These are phyloP conservation scores for Papiliotrema nemorosa DNA, from an alignment of 1,284 basidiomycete species.

Conservation along the genomic window DNA sequence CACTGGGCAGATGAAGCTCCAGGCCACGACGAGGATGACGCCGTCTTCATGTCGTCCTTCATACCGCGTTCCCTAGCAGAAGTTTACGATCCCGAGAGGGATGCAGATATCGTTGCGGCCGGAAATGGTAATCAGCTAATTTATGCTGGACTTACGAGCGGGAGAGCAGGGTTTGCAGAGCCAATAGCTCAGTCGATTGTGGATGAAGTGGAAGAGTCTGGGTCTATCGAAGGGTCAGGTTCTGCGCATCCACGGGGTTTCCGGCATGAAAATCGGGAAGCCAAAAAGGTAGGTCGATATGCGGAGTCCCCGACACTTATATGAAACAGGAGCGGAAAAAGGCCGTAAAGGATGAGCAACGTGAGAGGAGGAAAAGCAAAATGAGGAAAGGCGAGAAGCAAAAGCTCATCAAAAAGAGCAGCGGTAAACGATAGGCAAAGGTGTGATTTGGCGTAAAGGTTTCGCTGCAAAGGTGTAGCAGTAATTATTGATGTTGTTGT, in stretches of 20 bases:
- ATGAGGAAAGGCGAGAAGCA: conserved; percentile 94
- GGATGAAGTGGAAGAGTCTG: conserved; percentile 14
- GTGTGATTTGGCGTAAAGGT: background rate
- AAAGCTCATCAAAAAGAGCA: conserved; percentile 63
- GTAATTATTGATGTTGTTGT: too few relatives aligned
- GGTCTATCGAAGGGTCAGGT: conserved; percentile 9
- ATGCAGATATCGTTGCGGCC: conserved; percentile 66
- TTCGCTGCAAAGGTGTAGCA: too few relatives aligned
- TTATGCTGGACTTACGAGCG: conserved; percentile 66
- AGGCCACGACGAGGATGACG: conserved; percentile 61
- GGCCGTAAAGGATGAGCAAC: conserved; percentile 75
- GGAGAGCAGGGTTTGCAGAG: too few relatives aligned
- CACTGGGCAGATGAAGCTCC: conserved; percentile 54
- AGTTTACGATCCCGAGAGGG: conserved; percentile 86
- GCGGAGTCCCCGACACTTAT: background rate
- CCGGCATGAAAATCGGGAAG: conserved; percentile 84
- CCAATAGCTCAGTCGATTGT: too few relatives aligned
- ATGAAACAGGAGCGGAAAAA: conserved; percentile 75
- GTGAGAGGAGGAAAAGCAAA: conserved; percentile 84
- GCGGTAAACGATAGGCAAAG: background rate
- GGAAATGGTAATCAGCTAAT: conserved; percentile 73
- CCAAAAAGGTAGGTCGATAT: conserved; percentile 68
- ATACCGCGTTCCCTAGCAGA: conserved; percentile 90
- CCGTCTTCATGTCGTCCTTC: conserved; percentile 80
- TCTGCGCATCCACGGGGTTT: conserved; percentile 64